Evolutionary conservation across 2,329 filamentous ascomycete genomes (phyloP).

Genomic region (Penicillium corylophilum): DNA sequence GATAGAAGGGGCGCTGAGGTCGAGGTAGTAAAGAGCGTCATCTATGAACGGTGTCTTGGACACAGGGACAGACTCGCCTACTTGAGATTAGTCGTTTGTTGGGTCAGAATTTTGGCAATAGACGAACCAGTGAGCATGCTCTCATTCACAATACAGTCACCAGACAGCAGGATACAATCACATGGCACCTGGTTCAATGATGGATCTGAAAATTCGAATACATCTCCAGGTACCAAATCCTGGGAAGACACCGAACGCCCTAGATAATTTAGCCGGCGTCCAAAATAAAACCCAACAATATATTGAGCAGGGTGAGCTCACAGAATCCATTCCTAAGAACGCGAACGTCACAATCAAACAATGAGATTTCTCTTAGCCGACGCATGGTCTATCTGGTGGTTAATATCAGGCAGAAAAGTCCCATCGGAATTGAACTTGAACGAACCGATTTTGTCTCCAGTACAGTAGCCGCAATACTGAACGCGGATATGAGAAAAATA

Average conservation of each 20-base stretch:
- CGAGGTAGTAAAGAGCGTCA: conserved; percentile 71
- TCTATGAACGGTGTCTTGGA: conserved; percentile 85
- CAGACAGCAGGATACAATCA: conserved; percentile 85
- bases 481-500: conserved; percentile 91
- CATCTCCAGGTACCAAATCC: conserved; percentile 90
- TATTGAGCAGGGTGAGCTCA: conserved; percentile 40
- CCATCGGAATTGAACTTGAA: conserved; percentile 14
- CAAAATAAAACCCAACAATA: neutral
- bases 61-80: conserved; percentile 91
- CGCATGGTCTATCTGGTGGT: conserved; percentile 68
- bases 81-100: conserved; percentile 17
- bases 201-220: conserved; percentile 96
- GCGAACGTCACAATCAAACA: conserved; percentile 91
- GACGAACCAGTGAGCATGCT: conserved; percentile 82
- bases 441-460: conserved; percentile 80
- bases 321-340: conserved; percentile 95
- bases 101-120: neutral
- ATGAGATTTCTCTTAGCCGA: conserved; percentile 83
- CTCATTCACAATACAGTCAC: conserved; percentile 98
- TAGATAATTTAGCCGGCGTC: conserved; percentile 30
- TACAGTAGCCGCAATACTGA: conserved; percentile 85
- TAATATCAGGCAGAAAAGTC: conserved; percentile 10
- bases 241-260: conserved; percentile 81
- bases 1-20: conserved; percentile 77
- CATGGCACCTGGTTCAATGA: conserved; percentile 84